Percentiles rank a stretch among this genome's conserved stretches.
Evolutionary conservation across 352 stramenopile genomes (phyloP).

Genomic region (Phytophthora uliginosa): DNA sequence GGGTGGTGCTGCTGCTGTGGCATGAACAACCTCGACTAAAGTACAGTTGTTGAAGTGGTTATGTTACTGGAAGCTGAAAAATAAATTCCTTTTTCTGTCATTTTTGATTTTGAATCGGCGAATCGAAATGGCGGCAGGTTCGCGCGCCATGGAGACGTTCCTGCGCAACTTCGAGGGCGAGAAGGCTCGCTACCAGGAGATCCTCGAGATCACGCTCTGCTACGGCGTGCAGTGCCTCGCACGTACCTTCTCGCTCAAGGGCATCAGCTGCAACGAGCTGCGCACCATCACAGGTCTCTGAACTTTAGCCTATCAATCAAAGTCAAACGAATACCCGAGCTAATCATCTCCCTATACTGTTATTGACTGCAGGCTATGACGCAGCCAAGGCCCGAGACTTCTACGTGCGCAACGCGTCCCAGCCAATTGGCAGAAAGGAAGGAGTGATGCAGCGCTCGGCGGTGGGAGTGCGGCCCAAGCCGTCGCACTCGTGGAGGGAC

Average conservation of each 20-base stretch:
- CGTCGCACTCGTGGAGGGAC: conserved; percentile 74
- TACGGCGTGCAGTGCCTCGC: conserved; percentile 80
- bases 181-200: conserved; percentile 54
- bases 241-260: conserved; percentile 72
- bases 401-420: conserved; percentile 62
- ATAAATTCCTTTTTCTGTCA: not conserved
- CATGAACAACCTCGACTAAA: conserved; percentile 20
- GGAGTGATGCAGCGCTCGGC: conserved; percentile 10
- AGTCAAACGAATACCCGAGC: not conserved
- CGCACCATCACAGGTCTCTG: conserved; percentile 55
- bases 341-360: not conserved
- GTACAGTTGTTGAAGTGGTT: not conserved
- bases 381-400: conserved; percentile 61
- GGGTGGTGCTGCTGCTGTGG: conserved; percentile 22
- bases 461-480: conserved; percentile 57
- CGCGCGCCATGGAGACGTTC: conserved; percentile 66
- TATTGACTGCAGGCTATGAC: conserved; percentile 49
- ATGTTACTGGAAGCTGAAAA: not conserved
- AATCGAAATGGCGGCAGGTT: conserved; percentile 31
- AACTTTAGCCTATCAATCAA: no score
- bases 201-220: conserved; percentile 77
- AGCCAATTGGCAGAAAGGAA: not conserved
- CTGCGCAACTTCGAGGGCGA: conserved; percentile 76
- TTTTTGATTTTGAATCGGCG: conserved; percentile 30
- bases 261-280: conserved; percentile 70